These are phyloP conservation scores for Talaromyces sp. DNA, from an alignment of 2,329 filamentous ascomycete genomes.

Conservation along the genomic window DNA sequence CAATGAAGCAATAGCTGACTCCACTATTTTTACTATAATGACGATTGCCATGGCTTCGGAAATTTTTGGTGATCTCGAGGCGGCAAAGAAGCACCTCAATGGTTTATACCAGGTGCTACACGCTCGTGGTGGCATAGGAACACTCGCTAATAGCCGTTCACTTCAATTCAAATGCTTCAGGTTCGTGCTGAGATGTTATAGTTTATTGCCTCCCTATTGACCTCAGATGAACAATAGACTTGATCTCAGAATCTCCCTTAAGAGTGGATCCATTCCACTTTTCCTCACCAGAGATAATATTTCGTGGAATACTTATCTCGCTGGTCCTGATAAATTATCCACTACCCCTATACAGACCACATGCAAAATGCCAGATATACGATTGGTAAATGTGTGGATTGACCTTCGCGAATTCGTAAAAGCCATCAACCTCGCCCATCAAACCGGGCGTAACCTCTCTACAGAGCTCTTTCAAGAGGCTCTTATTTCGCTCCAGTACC, in stretches of 20 bases:
- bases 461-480: constrained; percentile 2
- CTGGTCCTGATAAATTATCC: not conserved
- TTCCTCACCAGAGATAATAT: not conserved
- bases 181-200: not conserved
- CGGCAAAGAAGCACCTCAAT: constrained; percentile 2
- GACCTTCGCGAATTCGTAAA: constrained; percentile 7
- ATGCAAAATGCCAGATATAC: not conserved
- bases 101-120: constrained; percentile 1
- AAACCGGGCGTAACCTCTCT: not conserved
- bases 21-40: constrained; percentile 3
- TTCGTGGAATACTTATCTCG: constrained; percentile 2
- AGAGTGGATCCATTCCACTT: not conserved
- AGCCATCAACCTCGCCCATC: not conserved
- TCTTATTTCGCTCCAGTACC: constrained; percentile 3
- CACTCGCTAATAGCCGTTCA: not conserved
- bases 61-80: not conserved
- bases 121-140: not conserved
- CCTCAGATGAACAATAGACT: not conserved
- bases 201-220: not conserved
- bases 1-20: not conserved
- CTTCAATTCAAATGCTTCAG: constrained; percentile 7
- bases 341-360: not conserved
- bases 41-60: constrained; percentile 6
- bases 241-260: constrained; percentile 1
- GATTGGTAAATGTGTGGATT: constrained; percentile 2